phyloP scores from a whole-genome alignment of 257 asterid species.

The Cinchona pubescens region DNA sequence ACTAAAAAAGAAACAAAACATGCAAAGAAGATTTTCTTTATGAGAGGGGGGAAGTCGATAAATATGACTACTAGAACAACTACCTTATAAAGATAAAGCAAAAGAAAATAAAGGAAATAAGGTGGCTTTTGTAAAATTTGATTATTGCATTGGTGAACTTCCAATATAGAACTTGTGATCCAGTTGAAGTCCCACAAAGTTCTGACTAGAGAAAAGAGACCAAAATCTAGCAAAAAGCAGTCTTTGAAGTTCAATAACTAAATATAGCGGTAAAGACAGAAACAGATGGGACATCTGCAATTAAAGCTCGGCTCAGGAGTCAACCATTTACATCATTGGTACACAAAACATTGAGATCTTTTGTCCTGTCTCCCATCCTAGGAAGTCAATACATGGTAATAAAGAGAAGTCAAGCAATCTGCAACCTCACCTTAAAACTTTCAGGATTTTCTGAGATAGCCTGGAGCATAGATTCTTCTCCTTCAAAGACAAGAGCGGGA shows the following conservation, averaged over 20 bases:
- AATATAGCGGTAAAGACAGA: background rate
- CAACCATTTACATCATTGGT: background rate
- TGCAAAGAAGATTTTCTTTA: no score
- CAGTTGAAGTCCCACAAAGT: background rate
- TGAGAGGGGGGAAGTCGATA: background rate
- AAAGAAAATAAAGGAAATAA: background rate
- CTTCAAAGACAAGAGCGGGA: slow-evolving; percentile 93
- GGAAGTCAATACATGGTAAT: background rate
- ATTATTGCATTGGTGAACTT: no score
- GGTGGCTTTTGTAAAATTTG: no score
- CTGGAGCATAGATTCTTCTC: slow-evolving; percentile 87
- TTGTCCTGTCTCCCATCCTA: background rate
- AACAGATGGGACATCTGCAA: background rate
- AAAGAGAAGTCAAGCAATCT: slow-evolving; percentile 1
- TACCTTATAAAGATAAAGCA: background rate
- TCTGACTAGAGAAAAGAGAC: background rate
- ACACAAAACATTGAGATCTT: background rate
- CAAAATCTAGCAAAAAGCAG: background rate
- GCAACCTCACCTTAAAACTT: slow-evolving; percentile 61
- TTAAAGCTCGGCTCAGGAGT: background rate
- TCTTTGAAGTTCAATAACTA: background rate
- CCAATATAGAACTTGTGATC: background rate
- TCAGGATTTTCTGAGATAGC: slow-evolving; percentile 82
- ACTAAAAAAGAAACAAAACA: no score
- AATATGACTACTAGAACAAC: background rate